Base-by-base conservation (phyloP, 1,284 basidiomycete genomes). In the Ceratobasidium sp. region DNA sequence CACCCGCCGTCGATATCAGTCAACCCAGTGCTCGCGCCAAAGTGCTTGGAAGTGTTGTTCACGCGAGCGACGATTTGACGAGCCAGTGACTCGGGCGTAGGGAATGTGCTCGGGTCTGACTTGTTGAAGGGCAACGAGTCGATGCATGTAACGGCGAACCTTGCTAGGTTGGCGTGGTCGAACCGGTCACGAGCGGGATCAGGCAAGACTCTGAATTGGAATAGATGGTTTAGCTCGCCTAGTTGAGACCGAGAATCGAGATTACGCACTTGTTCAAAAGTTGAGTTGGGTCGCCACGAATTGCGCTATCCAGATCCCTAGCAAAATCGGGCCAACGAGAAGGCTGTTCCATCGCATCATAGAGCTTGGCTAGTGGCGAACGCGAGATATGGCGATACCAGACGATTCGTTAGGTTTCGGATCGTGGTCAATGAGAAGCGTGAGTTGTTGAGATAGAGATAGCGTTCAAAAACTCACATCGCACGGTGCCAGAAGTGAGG, bases 1-100 rank as follows among this genome's bases (percentile, higher is more conserved):
- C 73, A 74, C 3, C 68, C 68, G 1, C 70, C 72, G 45, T 72
- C 72, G 4, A 72, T 71, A 45, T 74, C 73, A 17, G 68, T 70
- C 31, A 69, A 38, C 13, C 62, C 62, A 32, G 62, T 53, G 35
- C 62, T 67, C 25, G 25, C 62, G 20, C 62, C 62, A 53, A 67
- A 67, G 27, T 67, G 45, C 50, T 54, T 53, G 25, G 62, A 67
- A 15, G 62, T 67, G n/a, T 42, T 54, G 12, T 53, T 67, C 7
- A 67, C 62, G 2, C 62, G 62, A 13, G 49, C 35, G 10, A 67
- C 50, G 47, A 67, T 42, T 17, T 50, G 27, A 13, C 50, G 62
- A 2, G 62, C 62, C 13, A 67, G 49, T 17, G 47, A 47, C 25
- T 55, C 65, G 10, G 65, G 65, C 4, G 53, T 55, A 1, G 65